Percentiles rank a stretch among this genome's conserved stretches.
Evolutionary conservation across 345 rosid species (phyloP).

Genomic region (Anastatica hierochuntica): DNA sequence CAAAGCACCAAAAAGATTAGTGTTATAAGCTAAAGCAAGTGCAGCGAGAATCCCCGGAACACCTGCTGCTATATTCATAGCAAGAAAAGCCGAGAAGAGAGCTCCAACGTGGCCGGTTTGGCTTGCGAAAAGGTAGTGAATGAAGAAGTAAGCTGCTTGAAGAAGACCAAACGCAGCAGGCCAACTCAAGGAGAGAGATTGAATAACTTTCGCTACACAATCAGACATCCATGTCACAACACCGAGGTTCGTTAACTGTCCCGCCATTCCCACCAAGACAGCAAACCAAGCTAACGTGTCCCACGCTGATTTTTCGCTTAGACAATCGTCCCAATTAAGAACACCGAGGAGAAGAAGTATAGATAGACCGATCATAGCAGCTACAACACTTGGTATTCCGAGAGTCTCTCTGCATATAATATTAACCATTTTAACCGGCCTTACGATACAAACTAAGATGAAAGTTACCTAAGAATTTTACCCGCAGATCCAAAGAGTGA

Average conservation of each 20-base stretch:
- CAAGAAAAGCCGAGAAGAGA: conserved; percentile 90
- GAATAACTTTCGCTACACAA: conserved; percentile 55
- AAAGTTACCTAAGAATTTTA: conserved; percentile 2
- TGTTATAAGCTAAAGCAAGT: conserved; percentile 78
- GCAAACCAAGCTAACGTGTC: conserved; percentile 96
- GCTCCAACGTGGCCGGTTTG: conserved; percentile 98
- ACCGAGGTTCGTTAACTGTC: conserved; percentile 83
- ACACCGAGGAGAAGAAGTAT: conserved; percentile 80
- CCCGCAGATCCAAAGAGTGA: conserved; percentile 90
- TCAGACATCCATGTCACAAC: conserved; percentile 82
- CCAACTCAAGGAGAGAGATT: conserved; percentile 79
- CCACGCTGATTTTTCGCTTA: conserved; percentile 96
- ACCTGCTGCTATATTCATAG: conserved; percentile 88
- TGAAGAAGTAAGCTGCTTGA: conserved; percentile 86
- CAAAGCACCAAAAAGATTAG: conserved; percentile 84
- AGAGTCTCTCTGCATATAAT: conserved; percentile 47
- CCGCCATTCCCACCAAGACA: conserved; percentile 91
- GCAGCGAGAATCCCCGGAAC: conserved; percentile 78
- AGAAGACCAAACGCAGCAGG: conserved; percentile 76
- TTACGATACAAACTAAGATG: no score
- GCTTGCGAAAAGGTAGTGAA: conserved; percentile 95
- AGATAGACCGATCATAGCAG: conserved; percentile 92
- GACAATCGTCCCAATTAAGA: conserved; percentile 93
- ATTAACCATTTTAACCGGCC: no score
- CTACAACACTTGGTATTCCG: conserved; percentile 87